Base-by-base conservation (phyloP, 441 rosid species). In the Erysimum pusillum region DNA sequence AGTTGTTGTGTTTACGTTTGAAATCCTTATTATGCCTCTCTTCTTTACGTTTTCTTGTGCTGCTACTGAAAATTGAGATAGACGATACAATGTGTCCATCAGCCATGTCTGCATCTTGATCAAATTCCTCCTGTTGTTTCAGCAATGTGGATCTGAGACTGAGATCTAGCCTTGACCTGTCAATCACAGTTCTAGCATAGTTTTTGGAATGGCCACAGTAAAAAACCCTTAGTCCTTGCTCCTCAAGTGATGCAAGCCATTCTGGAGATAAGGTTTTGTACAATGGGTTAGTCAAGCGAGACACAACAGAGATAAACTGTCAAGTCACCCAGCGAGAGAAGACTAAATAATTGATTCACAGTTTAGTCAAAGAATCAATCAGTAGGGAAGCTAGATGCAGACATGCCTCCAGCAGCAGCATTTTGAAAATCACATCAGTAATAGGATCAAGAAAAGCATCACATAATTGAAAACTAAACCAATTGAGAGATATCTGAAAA, bases 21-120 rank as follows among this genome's bases (percentile, higher is more conserved):
- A 82, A 76, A 73, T 85, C 96, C 42, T 59, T 74, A 12, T 31
- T 0, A 17, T 57, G 60, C 65, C 77, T 65, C 77, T 79, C 86
- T 63, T 87, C 91, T 86, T 87, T 91, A 62, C 93, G 94, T 68
- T 93, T 90, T 82, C 88, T 91, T 22, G 83, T 78, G 61, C 34
- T 38, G 72, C 41, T 76, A 45, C 63, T 71, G 71, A 69, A 66
- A 75, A 76, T 57, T 52, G 75, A 58, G 34, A 75, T 20, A 5
- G 67, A 76, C 62, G 78, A 64, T 74, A 44, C 38, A 35, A 13
- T 70, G 36, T 32, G 48, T 39, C 35, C 73, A 69, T 79, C 79
- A 71, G 73, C 77, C 93, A 89, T 89, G 63, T 86, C 85, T 68
- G 66, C 58, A 56, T 74, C 82, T 68, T 69, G 67, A 74, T 20